A percentile compares a stretch with the other conserved stretches of the same genome.
These are phyloP conservation scores for Candida anutae DNA, from an alignment of 1,139 yeast genomes.

Conservation along the genomic window DNA sequence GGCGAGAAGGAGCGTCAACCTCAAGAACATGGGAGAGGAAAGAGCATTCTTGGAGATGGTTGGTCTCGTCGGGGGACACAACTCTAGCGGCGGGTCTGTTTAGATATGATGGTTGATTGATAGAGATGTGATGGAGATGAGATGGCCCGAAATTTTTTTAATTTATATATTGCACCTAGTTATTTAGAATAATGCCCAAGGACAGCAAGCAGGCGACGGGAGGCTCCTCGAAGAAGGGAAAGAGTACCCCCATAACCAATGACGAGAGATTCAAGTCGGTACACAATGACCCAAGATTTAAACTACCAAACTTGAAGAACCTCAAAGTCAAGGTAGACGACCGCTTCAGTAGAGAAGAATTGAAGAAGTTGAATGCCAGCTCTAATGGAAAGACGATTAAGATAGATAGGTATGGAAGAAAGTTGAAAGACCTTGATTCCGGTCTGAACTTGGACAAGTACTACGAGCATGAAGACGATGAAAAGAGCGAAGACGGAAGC, in stretches of 20 bases:
- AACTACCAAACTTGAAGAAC: conserved; percentile 60
- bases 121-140: neutral
- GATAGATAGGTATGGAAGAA: conserved; percentile 85
- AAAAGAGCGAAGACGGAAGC: conserved; percentile 12
- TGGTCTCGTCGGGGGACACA: conserved; percentile 70
- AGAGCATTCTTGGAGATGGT: conserved; percentile 86
- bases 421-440: conserved; percentile 33
- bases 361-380: conserved; percentile 49
- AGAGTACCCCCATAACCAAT: conserved; percentile 29
- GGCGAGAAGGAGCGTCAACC: conserved; percentile 64
- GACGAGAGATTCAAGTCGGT: conserved; percentile 78
- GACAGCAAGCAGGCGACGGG: neutral
- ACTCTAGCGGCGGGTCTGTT: conserved; percentile 57
- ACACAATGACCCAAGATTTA: conserved; percentile 85
- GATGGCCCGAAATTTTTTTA: neutral
- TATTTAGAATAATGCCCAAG: neutral
- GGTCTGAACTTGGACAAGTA: conserved; percentile 53
- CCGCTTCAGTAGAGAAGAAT: conserved; percentile 71
- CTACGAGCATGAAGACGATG: conserved; percentile 25
- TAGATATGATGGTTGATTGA: too few relatives aligned
- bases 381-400: conserved; percentile 43
- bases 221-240: conserved; percentile 5
- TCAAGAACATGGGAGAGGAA: conserved; percentile 66
- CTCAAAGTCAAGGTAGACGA: conserved; percentile 77
- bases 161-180: neutral